Base-by-base conservation (phyloP, 129 eudicot genomes). In the Arctium minus region DNA sequence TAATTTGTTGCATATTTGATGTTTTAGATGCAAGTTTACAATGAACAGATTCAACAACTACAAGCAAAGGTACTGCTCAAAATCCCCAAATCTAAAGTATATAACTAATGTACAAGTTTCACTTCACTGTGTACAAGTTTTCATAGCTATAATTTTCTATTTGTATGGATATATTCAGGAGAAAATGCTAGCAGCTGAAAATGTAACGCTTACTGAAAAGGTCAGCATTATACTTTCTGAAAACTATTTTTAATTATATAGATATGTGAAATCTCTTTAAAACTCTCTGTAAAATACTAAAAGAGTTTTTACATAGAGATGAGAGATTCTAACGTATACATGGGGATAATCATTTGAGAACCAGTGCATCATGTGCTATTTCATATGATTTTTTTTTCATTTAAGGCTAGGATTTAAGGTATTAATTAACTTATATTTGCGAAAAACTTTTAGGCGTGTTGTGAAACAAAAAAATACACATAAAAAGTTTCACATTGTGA, bases 1-100 rank as follows among this genome's bases (percentile, higher is more conserved):
- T 42, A 37, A 70, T 30, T 46, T 62, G 30, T 48, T 73, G 80
- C 80, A 36, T 71, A 17, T 44, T 76, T 36, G 31, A 73, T 76
- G 36, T 44, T 84, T 69, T 86, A 93, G 97, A 91, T 88, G 90
- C 93, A 93, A 83, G 93, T 89, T 50, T 95, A 82, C 89, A 83
- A 87, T 82, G 94, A 92, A 56, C 97, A 95, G 83, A 88, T 92
- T 84, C 87, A 84, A 80, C 92, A 88, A 76, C 87, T 95, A 33
- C 87, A 83, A 30, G 91, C 89, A 73, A 95, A 92, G 97, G 98
- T 92, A 87, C 37, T 8, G 30, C 76, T 69, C 82, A 79, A 70
- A 69, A 40, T 8, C 17, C 65, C 37, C 31, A 67, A 60, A 65
- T 13, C 76, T 74, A 67, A 82, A 64, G 7, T 8, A 9, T 10